phyloP scores from a whole-genome alignment of 495 filamentous ascomycete species.

The Aspergillus olivimuriae region DNA sequence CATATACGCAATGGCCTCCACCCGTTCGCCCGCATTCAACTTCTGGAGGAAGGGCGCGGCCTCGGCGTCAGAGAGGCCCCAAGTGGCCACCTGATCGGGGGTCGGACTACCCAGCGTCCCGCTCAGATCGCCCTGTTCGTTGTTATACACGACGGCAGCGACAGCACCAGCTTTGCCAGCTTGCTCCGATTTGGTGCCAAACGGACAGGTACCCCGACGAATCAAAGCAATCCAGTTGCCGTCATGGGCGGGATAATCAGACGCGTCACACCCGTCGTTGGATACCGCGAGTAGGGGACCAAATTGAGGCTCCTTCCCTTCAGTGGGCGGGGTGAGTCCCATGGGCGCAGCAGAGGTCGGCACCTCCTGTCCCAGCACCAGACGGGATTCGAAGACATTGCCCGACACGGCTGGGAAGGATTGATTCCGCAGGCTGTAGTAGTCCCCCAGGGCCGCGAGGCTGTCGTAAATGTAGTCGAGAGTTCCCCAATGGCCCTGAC shows the following conservation, averaged over 20 bases:
- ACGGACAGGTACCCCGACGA: constrained; percentile 50
- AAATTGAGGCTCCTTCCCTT: constrained; percentile 42
- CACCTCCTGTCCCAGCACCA: constrained; percentile 47
- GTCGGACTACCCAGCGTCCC: constrained; percentile 50
- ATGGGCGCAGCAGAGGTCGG: constrained; percentile 47
- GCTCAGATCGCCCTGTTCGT: constrained; percentile 37
- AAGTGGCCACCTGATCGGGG: constrained; percentile 50
- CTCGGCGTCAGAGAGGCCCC: constrained; percentile 46
- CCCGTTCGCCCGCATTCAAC: constrained; percentile 37
- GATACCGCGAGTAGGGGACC: constrained; percentile 12
- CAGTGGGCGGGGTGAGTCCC: constrained; percentile 54
- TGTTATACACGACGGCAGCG: constrained; percentile 57
- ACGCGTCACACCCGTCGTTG: constrained; percentile 48
- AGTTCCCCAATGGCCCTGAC: constrained; percentile 50
- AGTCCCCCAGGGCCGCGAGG: constrained; percentile 43
- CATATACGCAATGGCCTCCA: constrained; percentile 50
- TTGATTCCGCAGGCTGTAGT: constrained; percentile 54
- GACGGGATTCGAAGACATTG: constrained; percentile 49
- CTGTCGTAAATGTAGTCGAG: constrained; percentile 53
- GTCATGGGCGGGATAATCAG: constrained; percentile 41
- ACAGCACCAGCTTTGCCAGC: constrained; percentile 53
- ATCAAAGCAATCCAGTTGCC: constrained; percentile 50
- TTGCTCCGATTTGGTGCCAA: constrained; percentile 51
- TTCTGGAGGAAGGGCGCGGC: constrained; percentile 41
- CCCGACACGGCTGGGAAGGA: constrained; percentile 53